Evolutionary conservation across 1,284 basidiomycete species (phyloP).

Genomic region (Hemileia vastatrix): DNA sequence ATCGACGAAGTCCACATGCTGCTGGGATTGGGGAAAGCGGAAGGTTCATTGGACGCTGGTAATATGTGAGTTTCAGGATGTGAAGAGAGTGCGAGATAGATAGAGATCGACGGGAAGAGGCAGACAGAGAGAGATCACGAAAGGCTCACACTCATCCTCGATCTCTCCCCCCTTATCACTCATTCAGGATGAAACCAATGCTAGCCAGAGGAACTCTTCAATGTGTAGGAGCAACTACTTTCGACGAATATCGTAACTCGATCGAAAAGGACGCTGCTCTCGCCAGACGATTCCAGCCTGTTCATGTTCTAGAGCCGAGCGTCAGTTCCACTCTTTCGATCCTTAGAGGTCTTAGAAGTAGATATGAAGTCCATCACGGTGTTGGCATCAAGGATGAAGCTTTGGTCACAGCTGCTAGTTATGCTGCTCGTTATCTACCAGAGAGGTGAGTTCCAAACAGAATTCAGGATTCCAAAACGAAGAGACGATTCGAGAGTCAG

Average conservation of each 20-base stretch:
- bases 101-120: too few relatives aligned
- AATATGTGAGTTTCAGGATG: constrained; percentile 7
- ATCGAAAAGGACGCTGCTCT: constrained; percentile 86
- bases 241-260: constrained; percentile 76
- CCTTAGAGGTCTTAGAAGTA: constrained; percentile 68
- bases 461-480: background rate
- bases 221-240: constrained; percentile 27
- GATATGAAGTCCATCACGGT: constrained; percentile 79
- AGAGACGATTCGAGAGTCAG: too few relatives aligned
- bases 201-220: constrained; percentile 10
- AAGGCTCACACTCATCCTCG: background rate
- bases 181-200: constrained; percentile 2
- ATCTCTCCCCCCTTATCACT: background rate
- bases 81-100: too few relatives aligned
- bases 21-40: constrained; percentile 13
- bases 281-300: constrained; percentile 78
- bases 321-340: constrained; percentile 76
- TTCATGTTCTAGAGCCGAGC: constrained; percentile 73
- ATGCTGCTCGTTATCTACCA: too few relatives aligned
- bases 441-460: background rate
- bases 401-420: constrained; percentile 61
- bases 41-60: constrained; percentile 7
- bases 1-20: constrained; percentile 19
- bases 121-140: too few relatives aligned
- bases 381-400: constrained; percentile 79